Base-by-base conservation (phyloP, 768 basidiomycete species). In the Lanmaoa pseudosensibilis region DNA sequence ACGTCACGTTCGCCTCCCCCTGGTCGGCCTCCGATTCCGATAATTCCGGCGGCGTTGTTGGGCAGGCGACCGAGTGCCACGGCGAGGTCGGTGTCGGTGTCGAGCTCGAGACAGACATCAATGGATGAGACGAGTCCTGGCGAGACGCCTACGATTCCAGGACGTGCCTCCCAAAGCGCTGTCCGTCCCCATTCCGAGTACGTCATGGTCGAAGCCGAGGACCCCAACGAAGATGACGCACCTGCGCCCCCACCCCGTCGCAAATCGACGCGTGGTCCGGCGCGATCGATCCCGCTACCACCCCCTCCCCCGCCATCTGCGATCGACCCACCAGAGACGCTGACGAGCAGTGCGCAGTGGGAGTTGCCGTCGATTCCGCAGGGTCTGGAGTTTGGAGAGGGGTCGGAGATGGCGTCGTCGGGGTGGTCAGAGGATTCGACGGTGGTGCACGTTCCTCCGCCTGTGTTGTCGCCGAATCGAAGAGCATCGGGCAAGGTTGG, bases 351-450 rank as follows among this genome's bases (percentile, higher is more conserved):
- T 36, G 74, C 73, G 23, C 84, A 83, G 60, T 88, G 86, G 86
- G 88, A 88, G 58, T 70, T 87, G 6, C 83, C 88, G 1, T 76
- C 78, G 8, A 84, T 88, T 47, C 81, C 84, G 1, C 80, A 76
- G 19, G 76, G 79, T 2, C 68, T 74, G 5, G 85, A 85, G 57
- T 81, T 87, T 47, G 73, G 74, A 1, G 80, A 82, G 41, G 69
- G 61, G 16, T 54, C 50, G 1, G 80, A 80, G 55, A 46, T 88
- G 40, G 46, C 58, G 50, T 83, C 85, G 2, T 69, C 81, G 52
- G 82, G 85, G 5, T 88, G 86, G 85, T 82, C 84, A 1, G 86
- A 88, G 57, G 83, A 81, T 41, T 77, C 78, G 19, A 75, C 77
- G 2, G 61, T 71, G 13, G 74, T 77, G 44, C 62, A 65, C 37